phyloP scores from a whole-genome alignment of 768 basidiomycete genomes.

The Pleurotus cornucopiae region DNA sequence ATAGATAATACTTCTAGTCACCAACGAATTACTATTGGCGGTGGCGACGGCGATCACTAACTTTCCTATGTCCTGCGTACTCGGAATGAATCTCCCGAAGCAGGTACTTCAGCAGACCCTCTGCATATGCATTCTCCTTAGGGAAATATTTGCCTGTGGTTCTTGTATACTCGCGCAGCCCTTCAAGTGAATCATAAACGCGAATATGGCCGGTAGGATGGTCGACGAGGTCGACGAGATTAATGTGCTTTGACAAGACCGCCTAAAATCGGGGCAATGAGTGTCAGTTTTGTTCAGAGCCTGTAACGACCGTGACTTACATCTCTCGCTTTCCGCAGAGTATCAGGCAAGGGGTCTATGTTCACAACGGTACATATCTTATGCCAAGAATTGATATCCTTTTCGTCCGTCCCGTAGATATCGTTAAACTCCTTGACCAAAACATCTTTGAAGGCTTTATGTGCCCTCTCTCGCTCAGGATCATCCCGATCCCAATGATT shows the following conservation, averaged over 20 bases:
- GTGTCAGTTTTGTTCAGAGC: too few species aligned
- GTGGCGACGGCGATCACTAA: not conserved
- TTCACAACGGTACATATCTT: constrained; percentile 21
- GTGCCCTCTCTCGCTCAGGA: constrained; percentile 12
- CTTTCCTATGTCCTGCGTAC: not conserved
- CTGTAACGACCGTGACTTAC: constrained; percentile 1
- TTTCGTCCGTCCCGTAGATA: constrained; percentile 26
- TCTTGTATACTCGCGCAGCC: constrained; percentile 24
- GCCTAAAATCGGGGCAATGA: constrained; percentile 13
- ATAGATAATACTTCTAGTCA: too few species aligned
- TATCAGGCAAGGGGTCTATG: constrained; percentile 24
- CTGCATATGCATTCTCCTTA: constrained; percentile 20
- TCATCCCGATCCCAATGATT: constrained; percentile 10
- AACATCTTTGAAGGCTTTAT: constrained; percentile 20
- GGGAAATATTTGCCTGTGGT: constrained; percentile 26
- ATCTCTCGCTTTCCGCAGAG: constrained; percentile 18
- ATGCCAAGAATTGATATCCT: constrained; percentile 24
- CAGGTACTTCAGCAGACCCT: constrained; percentile 25
- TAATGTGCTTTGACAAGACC: constrained; percentile 27
- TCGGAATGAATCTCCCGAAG: constrained; percentile 21
- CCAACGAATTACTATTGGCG: not conserved
- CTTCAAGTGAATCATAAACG: constrained; percentile 19
- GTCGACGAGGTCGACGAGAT: constrained; percentile 34
- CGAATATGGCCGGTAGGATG: constrained; percentile 5
- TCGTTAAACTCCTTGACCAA: constrained; percentile 28